A percentile compares a stretch with the other conserved stretches of the same genome.
Evolutionary conservation across 257 asterid species (phyloP).

Genomic region (Paulownia fortunei): DNA sequence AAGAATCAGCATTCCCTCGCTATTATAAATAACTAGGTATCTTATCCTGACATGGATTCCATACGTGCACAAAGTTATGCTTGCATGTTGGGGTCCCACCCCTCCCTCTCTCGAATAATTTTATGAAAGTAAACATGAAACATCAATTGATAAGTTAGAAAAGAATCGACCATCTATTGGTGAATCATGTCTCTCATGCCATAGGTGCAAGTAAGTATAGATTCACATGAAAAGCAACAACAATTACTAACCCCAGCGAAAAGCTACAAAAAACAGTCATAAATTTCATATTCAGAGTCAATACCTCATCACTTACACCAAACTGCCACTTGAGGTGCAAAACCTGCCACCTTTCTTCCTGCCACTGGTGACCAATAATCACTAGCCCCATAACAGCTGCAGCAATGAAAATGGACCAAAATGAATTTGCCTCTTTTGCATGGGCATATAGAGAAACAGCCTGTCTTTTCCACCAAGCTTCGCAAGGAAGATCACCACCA

Average conservation of each 20-base stretch:
- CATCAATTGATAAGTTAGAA: background rate
- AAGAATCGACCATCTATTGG: background rate
- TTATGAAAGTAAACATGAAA: background rate
- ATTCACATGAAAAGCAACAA: slow-evolving; percentile 5
- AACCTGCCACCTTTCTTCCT: slow-evolving; percentile 76
- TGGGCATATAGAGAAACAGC: slow-evolving; percentile 66
- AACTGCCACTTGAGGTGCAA: slow-evolving; percentile 70
- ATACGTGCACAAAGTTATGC: background rate
- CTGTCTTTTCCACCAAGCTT: slow-evolving; percentile 93
- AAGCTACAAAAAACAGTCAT: background rate
- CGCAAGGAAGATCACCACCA: slow-evolving; percentile 69
- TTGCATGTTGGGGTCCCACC: background rate
- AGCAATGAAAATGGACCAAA: slow-evolving; percentile 87
- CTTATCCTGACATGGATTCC: background rate
- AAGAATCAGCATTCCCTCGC: background rate
- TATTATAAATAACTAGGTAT: background rate
- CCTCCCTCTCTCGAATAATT: background rate
- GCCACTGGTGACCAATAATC: slow-evolving; percentile 84
- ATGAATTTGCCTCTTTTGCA: slow-evolving; percentile 81
- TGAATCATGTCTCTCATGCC: background rate
- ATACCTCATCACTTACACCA: slow-evolving; percentile 64
- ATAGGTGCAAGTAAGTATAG: slow-evolving; percentile 11
- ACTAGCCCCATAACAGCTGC: slow-evolving; percentile 93
- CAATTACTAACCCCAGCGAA: background rate
- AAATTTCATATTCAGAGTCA: background rate